Percentiles rank a stretch among this genome's conserved stretches.
Evolutionary conservation across 2,329 filamentous ascomycete genomes (phyloP).

Genomic region (Pestalotiopsis sp.): DNA sequence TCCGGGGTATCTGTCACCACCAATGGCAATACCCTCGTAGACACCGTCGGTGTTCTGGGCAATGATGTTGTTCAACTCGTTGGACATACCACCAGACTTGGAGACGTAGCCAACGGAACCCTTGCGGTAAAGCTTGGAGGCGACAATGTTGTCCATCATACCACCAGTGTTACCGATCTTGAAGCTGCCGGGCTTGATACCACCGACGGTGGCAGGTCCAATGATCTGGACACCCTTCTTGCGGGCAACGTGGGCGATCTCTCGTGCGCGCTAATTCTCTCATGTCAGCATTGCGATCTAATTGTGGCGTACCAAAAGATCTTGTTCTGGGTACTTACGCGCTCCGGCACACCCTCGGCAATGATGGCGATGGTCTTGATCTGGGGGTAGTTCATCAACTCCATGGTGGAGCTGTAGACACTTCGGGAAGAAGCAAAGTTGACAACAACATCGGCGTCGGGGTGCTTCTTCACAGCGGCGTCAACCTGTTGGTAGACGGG

Average conservation of each 20-base stretch:
- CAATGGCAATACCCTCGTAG: conserved; percentile 98
- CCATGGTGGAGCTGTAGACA: conserved; percentile 98
- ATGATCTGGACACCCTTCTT: conserved; percentile 99
- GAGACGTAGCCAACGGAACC: conserved; percentile 99
- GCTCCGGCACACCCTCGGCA: conserved; percentile 97
- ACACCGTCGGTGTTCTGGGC: conserved; percentile 96
- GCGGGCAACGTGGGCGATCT: conserved; percentile 94
- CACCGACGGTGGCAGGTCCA: conserved; percentile 95
- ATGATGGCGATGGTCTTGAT: conserved; percentile 99
- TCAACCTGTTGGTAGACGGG: conserved; percentile 95
- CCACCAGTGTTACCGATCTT: conserved; percentile 99
- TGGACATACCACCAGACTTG: conserved; percentile 99
- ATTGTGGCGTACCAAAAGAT: not conserved
- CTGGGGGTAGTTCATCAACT: conserved; percentile 95
- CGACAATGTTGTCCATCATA: conserved; percentile 99
- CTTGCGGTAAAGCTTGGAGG: conserved; percentile 99
- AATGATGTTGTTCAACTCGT: conserved; percentile 99
- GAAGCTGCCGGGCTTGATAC: conserved; percentile 98
- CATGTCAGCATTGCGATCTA: conserved; percentile 27
- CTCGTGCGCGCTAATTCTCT: conserved; percentile 77
- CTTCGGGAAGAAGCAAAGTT: conserved; percentile 99
- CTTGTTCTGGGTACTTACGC: conserved; percentile 63
- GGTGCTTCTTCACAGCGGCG: conserved; percentile 96
- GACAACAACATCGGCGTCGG: conserved; percentile 95
- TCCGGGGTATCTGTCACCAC: conserved; percentile 97